A percentile compares a stretch with the other conserved stretches of the same genome.
Conservation (phyloP, 179 eudicot genomes). For the Nepenthes alata region DNA sequence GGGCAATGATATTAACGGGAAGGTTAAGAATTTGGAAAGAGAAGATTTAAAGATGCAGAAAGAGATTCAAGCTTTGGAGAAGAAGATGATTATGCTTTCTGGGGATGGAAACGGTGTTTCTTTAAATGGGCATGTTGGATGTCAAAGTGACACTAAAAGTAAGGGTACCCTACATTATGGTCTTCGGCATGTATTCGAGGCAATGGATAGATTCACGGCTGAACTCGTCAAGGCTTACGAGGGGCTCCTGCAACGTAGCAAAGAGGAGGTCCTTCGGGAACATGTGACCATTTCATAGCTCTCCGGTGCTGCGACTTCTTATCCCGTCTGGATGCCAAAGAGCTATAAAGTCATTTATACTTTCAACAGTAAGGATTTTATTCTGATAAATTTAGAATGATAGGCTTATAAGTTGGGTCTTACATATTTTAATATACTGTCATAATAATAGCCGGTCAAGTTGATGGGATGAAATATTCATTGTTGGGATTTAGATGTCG, state of each 20-base stretch:
- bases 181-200: conserved; percentile 59
- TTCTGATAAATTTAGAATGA: too few species aligned
- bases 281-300: not conserved
- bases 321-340: too few species aligned
- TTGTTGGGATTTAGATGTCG: too few species aligned
- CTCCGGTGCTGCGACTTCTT: too few species aligned
- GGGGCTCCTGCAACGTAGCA: conserved; percentile 60
- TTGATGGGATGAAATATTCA: too few species aligned
- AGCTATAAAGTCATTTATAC: too few species aligned
- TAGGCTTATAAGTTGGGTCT: too few species aligned
- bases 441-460: too few species aligned
- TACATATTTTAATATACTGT: too few species aligned
- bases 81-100: conserved; percentile 28
- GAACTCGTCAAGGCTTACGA: conserved; percentile 61
- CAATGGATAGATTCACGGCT: conserved; percentile 65
- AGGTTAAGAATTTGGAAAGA: conserved; percentile 51
- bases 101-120: conserved; percentile 20
- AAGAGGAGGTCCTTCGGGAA: conserved; percentile 42
- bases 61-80: conserved; percentile 65
- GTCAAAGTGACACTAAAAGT: conserved; percentile 73
- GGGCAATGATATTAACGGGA: conserved; percentile 59
- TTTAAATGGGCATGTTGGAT: conserved; percentile 49
- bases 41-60: conserved; percentile 71
- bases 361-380: too few species aligned
- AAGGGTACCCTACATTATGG: conserved; percentile 50